Conservation (phyloP, 768 basidiomycete species). For the Leccinellum rugosiceps region DNA sequence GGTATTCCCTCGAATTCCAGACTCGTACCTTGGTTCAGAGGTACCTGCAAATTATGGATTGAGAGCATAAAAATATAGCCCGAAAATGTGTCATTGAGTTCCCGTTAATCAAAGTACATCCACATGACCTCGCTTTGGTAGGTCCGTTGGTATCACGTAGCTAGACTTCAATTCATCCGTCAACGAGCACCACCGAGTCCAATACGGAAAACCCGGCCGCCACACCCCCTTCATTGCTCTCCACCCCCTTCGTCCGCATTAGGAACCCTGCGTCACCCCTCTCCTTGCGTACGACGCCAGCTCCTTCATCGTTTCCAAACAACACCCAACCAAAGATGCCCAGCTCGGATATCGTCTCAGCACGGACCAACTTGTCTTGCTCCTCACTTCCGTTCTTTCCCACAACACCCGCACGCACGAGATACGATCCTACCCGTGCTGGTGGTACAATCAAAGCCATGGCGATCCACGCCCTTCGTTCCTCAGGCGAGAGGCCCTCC, state of each 20-base stretch:
- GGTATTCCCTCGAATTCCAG: not conserved
- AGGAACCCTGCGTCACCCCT: conserved; percentile 80
- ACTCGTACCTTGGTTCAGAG: not conserved
- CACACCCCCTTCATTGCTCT: conserved; percentile 65
- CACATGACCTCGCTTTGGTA: not conserved
- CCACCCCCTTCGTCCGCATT: conserved; percentile 85
- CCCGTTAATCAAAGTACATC: not conserved
- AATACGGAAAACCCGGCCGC: conserved; percentile 66
- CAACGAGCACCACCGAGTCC: conserved; percentile 65
- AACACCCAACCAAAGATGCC: conserved; percentile 90
- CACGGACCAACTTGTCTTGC: conserved; percentile 38
- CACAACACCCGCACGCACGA: conserved; percentile 47
- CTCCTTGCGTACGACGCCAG: conserved; percentile 36
- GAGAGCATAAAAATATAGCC: not conserved
- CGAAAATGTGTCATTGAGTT: too few relatives aligned
- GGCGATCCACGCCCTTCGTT: conserved; percentile 88
- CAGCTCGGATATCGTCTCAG: conserved; percentile 83
- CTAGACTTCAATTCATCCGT: conserved; percentile 8
- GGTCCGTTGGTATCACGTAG: not conserved
- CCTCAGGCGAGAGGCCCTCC: conserved; percentile 51
- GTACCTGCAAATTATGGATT: not conserved
- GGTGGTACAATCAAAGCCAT: conserved; percentile 92
- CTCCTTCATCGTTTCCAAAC: conserved; percentile 50
- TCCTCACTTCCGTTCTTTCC: not conserved
- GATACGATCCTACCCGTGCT: conserved; percentile 58